A percentile compares a stretch with the other conserved stretches of the same genome.
These are phyloP conservation scores for Penicillium sumatraense DNA, from an alignment of 2,329 filamentous ascomycete species.

Conservation along the genomic window DNA sequence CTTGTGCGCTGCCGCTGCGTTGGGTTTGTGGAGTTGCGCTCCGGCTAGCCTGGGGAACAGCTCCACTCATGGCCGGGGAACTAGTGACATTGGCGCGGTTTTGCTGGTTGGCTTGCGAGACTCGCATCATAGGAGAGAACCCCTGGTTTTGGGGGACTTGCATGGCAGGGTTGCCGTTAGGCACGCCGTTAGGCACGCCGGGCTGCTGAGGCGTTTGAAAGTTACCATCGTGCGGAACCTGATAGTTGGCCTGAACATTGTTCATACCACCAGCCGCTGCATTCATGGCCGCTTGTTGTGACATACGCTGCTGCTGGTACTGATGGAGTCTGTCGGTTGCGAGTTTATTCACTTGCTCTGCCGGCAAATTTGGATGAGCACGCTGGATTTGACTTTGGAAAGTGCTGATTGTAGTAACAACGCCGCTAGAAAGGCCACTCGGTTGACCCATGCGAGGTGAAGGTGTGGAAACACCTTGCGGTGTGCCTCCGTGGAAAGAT, in stretches of 20 bases:
- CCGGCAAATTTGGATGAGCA: constrained; percentile 56
- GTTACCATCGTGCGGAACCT: constrained; percentile 44
- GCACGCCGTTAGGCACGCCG: constrained; percentile 40
- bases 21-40: constrained; percentile 53
- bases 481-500: constrained; percentile 44
- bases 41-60: constrained; percentile 46
- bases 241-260: constrained; percentile 45
- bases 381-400: constrained; percentile 58
- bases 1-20: constrained; percentile 49
- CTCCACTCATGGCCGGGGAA: constrained; percentile 52
- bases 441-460: constrained; percentile 55
- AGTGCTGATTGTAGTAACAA: constrained; percentile 59
- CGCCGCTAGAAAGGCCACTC: constrained; percentile 57
- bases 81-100: constrained; percentile 44
- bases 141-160: constrained; percentile 54
- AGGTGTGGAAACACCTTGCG: constrained; percentile 47
- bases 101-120: constrained; percentile 52
- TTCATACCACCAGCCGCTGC: constrained; percentile 54
- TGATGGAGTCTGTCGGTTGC: constrained; percentile 57
- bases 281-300: constrained; percentile 56
- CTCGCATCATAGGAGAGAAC: constrained; percentile 59
- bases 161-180: constrained; percentile 42
- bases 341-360: constrained; percentile 59
- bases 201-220: constrained; percentile 40
- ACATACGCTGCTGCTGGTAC: constrained; percentile 53